phyloP scores from a whole-genome alignment of 164 flowering plant genomes.

The Cinnamomum chago region DNA sequence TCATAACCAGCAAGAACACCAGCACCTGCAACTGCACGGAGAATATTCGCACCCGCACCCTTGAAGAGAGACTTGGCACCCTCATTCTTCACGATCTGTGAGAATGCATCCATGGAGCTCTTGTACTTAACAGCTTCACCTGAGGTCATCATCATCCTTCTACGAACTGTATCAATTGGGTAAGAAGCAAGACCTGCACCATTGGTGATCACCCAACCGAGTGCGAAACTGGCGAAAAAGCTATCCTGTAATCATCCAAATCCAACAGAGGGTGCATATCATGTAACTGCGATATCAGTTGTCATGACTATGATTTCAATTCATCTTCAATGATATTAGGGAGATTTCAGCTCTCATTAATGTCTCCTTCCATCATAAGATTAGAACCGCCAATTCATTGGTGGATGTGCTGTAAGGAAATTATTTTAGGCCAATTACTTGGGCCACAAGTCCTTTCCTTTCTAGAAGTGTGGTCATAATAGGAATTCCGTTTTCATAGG shows the following conservation, averaged over 20 bases:
- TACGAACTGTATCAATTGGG: slow-evolving; percentile 67
- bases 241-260: slow-evolving; percentile 48
- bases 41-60: slow-evolving; percentile 75
- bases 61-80: slow-evolving; percentile 63
- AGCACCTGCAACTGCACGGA: slow-evolving; percentile 75
- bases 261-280: not conserved
- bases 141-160: slow-evolving; percentile 82
- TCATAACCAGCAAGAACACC: slow-evolving; percentile 76
- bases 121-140: slow-evolving; percentile 76
- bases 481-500: no score
- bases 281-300: no score
- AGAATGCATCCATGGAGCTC: slow-evolving; percentile 55
- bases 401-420: no score
- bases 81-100: slow-evolving; percentile 59
- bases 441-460: no score
- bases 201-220: slow-evolving; percentile 65
- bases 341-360: no score
- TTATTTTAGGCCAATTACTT: no score
- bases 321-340: no score
- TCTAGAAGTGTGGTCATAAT: no score
- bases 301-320: no score
- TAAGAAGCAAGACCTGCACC: slow-evolving; percentile 73
- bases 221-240: slow-evolving; percentile 66
- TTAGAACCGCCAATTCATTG: no score
- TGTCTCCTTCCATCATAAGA: no score